Evolutionary conservation across 2,329 filamentous ascomycete genomes (phyloP), one percentile per base, ranked within the genome.

Genomic region (Colletotrichum tofieldiae): DNA sequence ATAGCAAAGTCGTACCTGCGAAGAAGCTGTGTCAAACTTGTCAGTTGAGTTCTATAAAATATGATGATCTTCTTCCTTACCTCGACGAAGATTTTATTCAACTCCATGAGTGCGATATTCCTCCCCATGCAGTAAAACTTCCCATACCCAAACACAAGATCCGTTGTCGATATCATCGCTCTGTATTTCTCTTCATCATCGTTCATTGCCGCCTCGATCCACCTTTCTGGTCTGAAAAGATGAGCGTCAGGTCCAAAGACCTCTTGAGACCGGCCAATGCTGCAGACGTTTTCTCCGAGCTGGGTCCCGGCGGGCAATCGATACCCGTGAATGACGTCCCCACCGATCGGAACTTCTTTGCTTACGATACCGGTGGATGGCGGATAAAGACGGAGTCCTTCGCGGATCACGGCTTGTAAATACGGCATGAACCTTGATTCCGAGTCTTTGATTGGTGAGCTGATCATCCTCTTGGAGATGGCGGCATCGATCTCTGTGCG

Each of bases 321-420:
- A 29, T 81, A 75, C 8, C 82, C 82, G 49, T 79, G 78, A 3
- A 85, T 77, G 0, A 74, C 76, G 16, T 83, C 76, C 0, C 86
- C 84, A 4, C 77, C 78, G 0, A 74, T 47, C 0, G 87, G 87
- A 0, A 89, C 87, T 23, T 85, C 77, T 0, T 89, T 86, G 76
- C 88, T 86, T 4, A 89, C 80, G 7, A 84, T 76, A 67, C 88
- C 82, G 7, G 82, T 84, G 2, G 88, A 81, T 0, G 81, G 83
- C 1, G 88, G 86, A 73, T 88, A 85, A 12, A 89, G 77, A 3
- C 88, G 83, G 74, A 86, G 78, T 0, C 84, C 84, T 76, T 91
- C 89, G 29, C 84, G 85, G 20, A 90, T 82, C 3, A 87, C 84
- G 4, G 88, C 87, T 43, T 86, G 81, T 3, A 90, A 82, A 75